Percentiles rank a stretch among this genome's conserved stretches.
phyloP scores from a whole-genome alignment of 1,284 basidiomycete species.

The Malassezia yamatoensis region DNA sequence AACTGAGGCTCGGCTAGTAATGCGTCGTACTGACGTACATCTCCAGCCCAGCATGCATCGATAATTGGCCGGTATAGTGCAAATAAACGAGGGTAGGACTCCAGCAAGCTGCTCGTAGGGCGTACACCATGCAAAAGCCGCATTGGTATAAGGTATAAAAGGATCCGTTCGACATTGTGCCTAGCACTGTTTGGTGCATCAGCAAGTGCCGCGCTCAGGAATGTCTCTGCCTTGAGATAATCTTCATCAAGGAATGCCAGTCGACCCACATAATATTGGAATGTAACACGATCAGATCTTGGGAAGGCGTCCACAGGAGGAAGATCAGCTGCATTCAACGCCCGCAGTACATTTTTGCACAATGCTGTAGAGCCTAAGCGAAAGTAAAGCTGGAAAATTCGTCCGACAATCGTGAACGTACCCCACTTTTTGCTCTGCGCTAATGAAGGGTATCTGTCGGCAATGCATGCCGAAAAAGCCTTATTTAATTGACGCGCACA shows the following conservation, averaged over 20 bases:
- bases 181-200: conserved; percentile 62
- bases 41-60: conserved; percentile 62
- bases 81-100: conserved; percentile 61
- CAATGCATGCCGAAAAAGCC: conserved; percentile 80
- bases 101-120: conserved; percentile 61
- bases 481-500: conserved; percentile 82
- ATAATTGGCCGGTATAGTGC: conserved; percentile 72
- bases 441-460: conserved; percentile 62
- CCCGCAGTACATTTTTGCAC: conserved; percentile 81
- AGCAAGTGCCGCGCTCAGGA: conserved; percentile 70
- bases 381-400: conserved; percentile 90
- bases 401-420: conserved; percentile 81
- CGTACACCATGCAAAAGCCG: conserved; percentile 74
- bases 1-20: conserved; percentile 53
- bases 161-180: conserved; percentile 74
- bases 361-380: conserved; percentile 82
- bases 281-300: conserved; percentile 68
- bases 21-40: conserved; percentile 69
- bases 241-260: conserved; percentile 85
- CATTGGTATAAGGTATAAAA: conserved; percentile 79
- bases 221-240: conserved; percentile 64
- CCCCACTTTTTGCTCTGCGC: conserved; percentile 74
- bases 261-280: conserved; percentile 81
- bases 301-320: conserved; percentile 68
- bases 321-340: conserved; percentile 75